These are phyloP conservation scores for Prosopis cineraria DNA, from an alignment of 306 rosid species.

Conservation along the genomic window DNA sequence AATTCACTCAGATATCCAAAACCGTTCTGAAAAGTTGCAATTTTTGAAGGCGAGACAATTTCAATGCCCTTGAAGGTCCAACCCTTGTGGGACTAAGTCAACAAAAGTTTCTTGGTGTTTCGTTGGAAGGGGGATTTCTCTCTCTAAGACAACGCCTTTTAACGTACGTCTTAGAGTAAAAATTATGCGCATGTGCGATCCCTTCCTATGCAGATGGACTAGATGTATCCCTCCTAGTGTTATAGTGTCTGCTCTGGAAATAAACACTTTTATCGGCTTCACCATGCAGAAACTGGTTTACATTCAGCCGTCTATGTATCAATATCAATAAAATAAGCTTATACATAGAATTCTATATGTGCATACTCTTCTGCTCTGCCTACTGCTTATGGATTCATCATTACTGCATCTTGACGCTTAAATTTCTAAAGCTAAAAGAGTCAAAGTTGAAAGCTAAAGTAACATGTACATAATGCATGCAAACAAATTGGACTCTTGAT, in stretches of 20 bases:
- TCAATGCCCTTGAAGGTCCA: slow-evolving; percentile 23
- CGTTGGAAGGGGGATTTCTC: slow-evolving; percentile 28
- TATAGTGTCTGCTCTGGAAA: slow-evolving; percentile 32
- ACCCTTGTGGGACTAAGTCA: slow-evolving; percentile 21
- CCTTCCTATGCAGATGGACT: slow-evolving; percentile 27
- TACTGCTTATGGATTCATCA: not conserved
- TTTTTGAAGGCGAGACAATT: slow-evolving; percentile 13
- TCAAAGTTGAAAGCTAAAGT: slow-evolving; percentile 31
- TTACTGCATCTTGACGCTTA: slow-evolving; percentile 8
- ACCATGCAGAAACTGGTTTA: slow-evolving; percentile 35
- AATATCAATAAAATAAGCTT: slow-evolving; percentile 33
- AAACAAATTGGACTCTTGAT: slow-evolving; percentile 35
- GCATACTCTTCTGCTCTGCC: not conserved
- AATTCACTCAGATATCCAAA: slow-evolving; percentile 48
- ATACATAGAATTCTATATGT: not conserved
- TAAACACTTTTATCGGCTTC: slow-evolving; percentile 56
- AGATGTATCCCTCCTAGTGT: slow-evolving; percentile 21
- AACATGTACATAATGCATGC: slow-evolving; percentile 30
- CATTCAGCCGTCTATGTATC: slow-evolving; percentile 34
- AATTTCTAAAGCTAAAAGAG: slow-evolving; percentile 34
- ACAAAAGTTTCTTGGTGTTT: slow-evolving; percentile 28
- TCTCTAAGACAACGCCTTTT: slow-evolving; percentile 77
- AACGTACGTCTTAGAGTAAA: slow-evolving; percentile 67
- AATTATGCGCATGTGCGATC: slow-evolving; percentile 29
- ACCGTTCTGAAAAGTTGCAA: slow-evolving; percentile 44